A percentile compares a stretch with the other conserved stretches of the same genome.
phyloP scores from a whole-genome alignment of 78 protist genomes.

The Dictyostelium intermedium region DNA sequence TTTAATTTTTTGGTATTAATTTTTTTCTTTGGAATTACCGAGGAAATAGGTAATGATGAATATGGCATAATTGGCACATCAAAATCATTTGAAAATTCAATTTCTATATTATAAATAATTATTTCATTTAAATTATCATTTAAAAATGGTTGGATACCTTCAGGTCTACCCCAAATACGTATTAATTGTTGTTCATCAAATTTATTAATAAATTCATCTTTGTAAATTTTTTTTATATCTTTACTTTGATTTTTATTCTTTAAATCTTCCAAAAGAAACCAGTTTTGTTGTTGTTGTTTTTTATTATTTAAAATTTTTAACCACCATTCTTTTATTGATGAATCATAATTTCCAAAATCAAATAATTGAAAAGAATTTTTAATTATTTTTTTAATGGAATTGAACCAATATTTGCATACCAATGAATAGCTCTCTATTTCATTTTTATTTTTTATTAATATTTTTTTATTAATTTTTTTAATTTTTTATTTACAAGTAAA shows the following conservation, averaged over 20 bases:
- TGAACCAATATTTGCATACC: neutral
- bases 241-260: neutral
- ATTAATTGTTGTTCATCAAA: neutral
- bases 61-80: neutral
- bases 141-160: neutral
- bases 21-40: neutral
- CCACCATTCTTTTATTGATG: neutral
- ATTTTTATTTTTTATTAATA: neutral
- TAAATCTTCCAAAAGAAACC: neutral
- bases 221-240: neutral
- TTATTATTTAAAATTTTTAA: neutral
- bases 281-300: neutral
- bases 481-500: neutral
- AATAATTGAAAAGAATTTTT: neutral
- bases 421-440: neutral
- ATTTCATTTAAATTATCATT: neutral
- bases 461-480: neutral
- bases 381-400: neutral
- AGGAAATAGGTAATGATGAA: neutral
- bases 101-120: neutral
- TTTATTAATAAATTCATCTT: neutral
- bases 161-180: neutral
- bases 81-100: neutral
- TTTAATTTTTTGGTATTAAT: neutral
- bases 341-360: neutral